Evolutionary conservation across 805 yeast species (phyloP).

Genomic region (Cyberlindnera euphorbiiphila): DNA sequence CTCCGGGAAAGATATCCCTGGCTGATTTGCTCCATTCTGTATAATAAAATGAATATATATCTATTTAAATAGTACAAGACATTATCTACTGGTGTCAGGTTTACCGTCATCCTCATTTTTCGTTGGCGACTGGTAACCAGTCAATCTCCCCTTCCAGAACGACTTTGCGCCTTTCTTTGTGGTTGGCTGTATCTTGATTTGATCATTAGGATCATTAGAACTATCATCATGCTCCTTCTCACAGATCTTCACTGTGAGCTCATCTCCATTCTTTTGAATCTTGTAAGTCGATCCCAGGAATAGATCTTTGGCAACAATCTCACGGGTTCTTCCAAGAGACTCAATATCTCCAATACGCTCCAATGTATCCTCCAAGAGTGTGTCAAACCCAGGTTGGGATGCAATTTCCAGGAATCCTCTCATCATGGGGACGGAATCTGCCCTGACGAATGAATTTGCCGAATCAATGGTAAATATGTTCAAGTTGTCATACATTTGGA

Average conservation of each 20-base stretch:
- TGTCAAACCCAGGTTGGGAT: slow-evolving; percentile 64
- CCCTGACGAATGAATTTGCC: slow-evolving; percentile 58
- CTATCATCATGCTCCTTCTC: slow-evolving; percentile 11
- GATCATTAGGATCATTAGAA: slow-evolving; percentile 23
- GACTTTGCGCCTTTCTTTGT: slow-evolving; percentile 23
- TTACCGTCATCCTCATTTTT: background rate
- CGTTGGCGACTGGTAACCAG: slow-evolving; percentile 6
- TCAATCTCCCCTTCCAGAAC: slow-evolving; percentile 26
- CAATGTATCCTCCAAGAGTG: slow-evolving; percentile 58
- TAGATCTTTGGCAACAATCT: slow-evolving; percentile 67
- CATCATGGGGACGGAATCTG: slow-evolving; percentile 88
- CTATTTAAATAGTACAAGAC: too few species aligned
- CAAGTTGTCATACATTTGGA: slow-evolving; percentile 67
- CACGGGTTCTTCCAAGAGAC: slow-evolving; percentile 73
- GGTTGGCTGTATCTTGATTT: slow-evolving; percentile 27
- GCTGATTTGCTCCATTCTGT: too few species aligned
- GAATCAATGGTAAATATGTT: slow-evolving; percentile 80
- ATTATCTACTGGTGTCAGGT: too few species aligned
- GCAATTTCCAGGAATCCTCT: slow-evolving; percentile 80
- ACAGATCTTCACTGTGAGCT: slow-evolving; percentile 13
- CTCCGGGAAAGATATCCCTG: too few species aligned
- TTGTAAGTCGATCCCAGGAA: slow-evolving; percentile 45
- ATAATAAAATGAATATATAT: too few species aligned
- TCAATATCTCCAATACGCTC: slow-evolving; percentile 74
- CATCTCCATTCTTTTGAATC: slow-evolving; percentile 24